Percentiles rank a stretch among this genome's conserved stretches.
Evolutionary conservation across 805 yeast species (phyloP).

Genomic region (Candida germanica): DNA sequence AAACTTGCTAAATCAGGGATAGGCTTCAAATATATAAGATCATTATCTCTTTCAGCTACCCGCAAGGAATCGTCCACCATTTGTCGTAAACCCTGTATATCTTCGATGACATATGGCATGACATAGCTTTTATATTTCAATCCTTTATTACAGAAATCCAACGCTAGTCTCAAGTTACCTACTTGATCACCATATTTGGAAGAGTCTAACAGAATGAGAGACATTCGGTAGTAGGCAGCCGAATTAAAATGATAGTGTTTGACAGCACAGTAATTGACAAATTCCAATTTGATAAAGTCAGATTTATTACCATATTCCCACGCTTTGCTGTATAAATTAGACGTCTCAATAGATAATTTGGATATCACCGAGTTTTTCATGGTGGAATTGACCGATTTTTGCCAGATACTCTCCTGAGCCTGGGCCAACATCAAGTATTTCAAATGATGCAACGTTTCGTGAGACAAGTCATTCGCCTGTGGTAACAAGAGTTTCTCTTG

Average conservation of each 20-base stretch:
- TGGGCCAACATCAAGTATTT: conserved; percentile 65
- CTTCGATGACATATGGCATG: conserved; percentile 44
- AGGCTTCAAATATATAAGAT: conserved; percentile 66
- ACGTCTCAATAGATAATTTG: conserved; percentile 60
- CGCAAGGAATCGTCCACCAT: conserved; percentile 45
- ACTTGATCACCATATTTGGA: conserved; percentile 72
- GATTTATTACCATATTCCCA: conserved; percentile 39
- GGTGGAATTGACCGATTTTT: conserved; percentile 50
- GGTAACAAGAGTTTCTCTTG: conserved; percentile 1
- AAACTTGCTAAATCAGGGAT: conserved; percentile 50
- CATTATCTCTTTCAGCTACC: conserved; percentile 74
- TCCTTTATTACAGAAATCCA: conserved; percentile 34
- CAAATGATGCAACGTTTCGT: conserved; percentile 49
- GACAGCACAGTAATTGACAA: conserved; percentile 58
- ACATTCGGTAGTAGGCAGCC: conserved; percentile 64
- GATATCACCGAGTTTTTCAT: conserved; percentile 61
- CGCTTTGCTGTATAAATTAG: conserved; percentile 53
- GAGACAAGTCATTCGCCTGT: conserved; percentile 31
- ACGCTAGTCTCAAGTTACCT: conserved; percentile 49
- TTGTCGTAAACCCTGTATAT: conserved; percentile 47
- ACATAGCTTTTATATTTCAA: conserved; percentile 41
- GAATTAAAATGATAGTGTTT: conserved; percentile 68
- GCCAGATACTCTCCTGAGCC: conserved; percentile 87
- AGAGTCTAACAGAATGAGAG: conserved; percentile 45
- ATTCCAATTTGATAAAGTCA: conserved; percentile 50